A percentile compares a stretch with the other conserved stretches of the same genome.
These are phyloP conservation scores for Samsoniella hepiali DNA, from an alignment of 2,329 filamentous ascomycete genomes.

Conservation along the genomic window DNA sequence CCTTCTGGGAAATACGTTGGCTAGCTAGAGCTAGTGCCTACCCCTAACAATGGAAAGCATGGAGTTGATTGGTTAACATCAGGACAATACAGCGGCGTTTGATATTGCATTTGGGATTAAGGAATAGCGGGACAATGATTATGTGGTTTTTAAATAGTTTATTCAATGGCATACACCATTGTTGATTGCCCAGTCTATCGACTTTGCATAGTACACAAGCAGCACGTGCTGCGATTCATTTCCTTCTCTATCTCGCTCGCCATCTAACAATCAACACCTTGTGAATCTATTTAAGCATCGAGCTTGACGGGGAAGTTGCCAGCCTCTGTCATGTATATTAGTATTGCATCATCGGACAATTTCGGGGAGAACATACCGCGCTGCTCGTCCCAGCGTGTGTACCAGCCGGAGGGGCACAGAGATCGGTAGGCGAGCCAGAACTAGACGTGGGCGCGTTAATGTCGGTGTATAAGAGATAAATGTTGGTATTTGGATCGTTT, in stretches of 20 bases:
- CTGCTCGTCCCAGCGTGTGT: constrained; percentile 94
- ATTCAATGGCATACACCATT: constrained; percentile 18
- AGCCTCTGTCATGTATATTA: constrained; percentile 48
- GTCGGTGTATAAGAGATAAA: neutral
- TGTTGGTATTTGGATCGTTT: neutral
- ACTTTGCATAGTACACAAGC: constrained; percentile 38
- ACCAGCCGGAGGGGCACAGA: constrained; percentile 94
- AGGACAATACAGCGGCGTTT: neutral
- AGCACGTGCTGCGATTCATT: constrained; percentile 31
- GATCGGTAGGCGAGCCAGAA: constrained; percentile 97
- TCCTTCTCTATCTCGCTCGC: constrained; percentile 26
- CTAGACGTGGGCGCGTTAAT: constrained; percentile 44
- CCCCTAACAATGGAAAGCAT: neutral
- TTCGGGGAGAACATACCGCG: constrained; percentile 62
- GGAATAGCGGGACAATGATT: constrained; percentile 16
- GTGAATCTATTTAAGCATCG: constrained; percentile 47
- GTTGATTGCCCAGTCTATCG: constrained; percentile 28
- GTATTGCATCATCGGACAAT: constrained; percentile 24
- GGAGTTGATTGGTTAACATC: neutral
- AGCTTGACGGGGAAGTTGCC: constrained; percentile 67
- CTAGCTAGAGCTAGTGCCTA: neutral
- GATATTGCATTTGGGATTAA: neutral
- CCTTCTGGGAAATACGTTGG: neutral
- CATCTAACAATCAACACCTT: constrained; percentile 21
- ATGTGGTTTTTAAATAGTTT: neutral